Evolutionary conservation across 805 yeast species (phyloP), one percentile per base, ranked within the genome.

Genomic region (Pichia manshurica): DNA sequence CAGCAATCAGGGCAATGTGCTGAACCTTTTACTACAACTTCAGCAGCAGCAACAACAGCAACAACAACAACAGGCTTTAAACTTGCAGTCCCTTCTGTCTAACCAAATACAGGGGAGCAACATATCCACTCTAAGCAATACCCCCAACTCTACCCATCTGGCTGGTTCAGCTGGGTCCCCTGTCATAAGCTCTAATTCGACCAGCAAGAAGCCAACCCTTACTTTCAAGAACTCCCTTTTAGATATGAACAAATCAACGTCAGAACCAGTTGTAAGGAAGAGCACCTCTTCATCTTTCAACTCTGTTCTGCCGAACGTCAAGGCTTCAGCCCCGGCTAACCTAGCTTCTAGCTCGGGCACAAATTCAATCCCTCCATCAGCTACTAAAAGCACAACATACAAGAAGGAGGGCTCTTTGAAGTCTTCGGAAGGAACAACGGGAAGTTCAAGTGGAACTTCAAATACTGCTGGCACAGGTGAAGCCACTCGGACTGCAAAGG

Each of bases 151-250:
- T 15, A 32, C 23, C 15, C 34, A 28, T 16, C 8, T 15, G 19
- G 16, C 5, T 22, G 29, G 29, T 25, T 25, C 29, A 10, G 29
- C 29, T 8, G 29, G 29, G 10, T 25, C 29, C 10, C 9, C 39
- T 15, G 15, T 15, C 15, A 2, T n/a, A 12, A 7, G 4, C n/a
- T 3, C 37, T 3, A 13, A 1, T 31, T 16, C 10, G 20, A n/a
- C 7, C 23, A 22, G 15, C 20, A 33, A 39, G 16, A 38, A 35
- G 25, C 29, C 9, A 16, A 34, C 44, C 10, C 33, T 48, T 5
- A 48, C 50, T 3, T 48, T 48, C 16, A 48, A 44, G 25, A 48
- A 48, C 21, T 48, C 50, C 9, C 42, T 42, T 39, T 21, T 48
- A n/a, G 50, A 48, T 48, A 28, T 48, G 2, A 48, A 35, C 6